A percentile compares a stretch with the other conserved stretches of the same genome.
These are phyloP conservation scores for Begonia peltatifolia DNA, from an alignment of 306 rosid genomes.

Conservation along the genomic window DNA sequence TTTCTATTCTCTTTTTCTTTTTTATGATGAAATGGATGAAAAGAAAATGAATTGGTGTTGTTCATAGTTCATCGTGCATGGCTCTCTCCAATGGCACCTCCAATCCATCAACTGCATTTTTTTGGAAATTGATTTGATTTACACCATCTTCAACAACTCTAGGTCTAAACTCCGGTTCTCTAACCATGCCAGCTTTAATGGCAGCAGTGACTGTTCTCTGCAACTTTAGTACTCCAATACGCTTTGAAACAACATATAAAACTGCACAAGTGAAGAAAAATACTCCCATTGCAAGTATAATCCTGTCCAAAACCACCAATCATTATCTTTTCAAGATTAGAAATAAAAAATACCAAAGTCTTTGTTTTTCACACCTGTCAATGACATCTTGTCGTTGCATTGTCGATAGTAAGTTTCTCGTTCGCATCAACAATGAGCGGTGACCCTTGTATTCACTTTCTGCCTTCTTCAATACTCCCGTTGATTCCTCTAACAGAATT, in stretches of 20 bases:
- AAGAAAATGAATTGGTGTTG: background rate
- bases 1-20: too few species aligned
- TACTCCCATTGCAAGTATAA: slow-evolving; percentile 54
- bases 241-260: slow-evolving; percentile 77
- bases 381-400: slow-evolving; percentile 93
- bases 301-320: slow-evolving; percentile 28
- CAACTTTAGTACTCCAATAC: slow-evolving; percentile 50
- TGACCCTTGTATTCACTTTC: slow-evolving; percentile 93
- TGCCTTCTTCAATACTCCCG: slow-evolving; percentile 65
- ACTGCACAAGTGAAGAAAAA: slow-evolving; percentile 63
- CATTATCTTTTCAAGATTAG: slow-evolving; percentile 1
- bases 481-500: slow-evolving; percentile 54
- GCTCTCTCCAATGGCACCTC: slow-evolving; percentile 33
- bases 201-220: slow-evolving; percentile 71
- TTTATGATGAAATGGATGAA: too few species aligned
- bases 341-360: background rate
- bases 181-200: slow-evolving; percentile 57
- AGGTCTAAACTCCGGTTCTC: slow-evolving; percentile 34
- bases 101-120: slow-evolving; percentile 18
- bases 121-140: slow-evolving; percentile 32
- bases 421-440: slow-evolving; percentile 60
- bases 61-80: slow-evolving; percentile 61
- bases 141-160: slow-evolving; percentile 31
- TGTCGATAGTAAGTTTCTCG: slow-evolving; percentile 69
- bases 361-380: slow-evolving; percentile 43